A percentile compares a stretch with the other conserved stretches of the same genome.
Evolutionary conservation across 345 rosid genomes (phyloP).

Genomic region (Schrenkiella parvula): DNA sequence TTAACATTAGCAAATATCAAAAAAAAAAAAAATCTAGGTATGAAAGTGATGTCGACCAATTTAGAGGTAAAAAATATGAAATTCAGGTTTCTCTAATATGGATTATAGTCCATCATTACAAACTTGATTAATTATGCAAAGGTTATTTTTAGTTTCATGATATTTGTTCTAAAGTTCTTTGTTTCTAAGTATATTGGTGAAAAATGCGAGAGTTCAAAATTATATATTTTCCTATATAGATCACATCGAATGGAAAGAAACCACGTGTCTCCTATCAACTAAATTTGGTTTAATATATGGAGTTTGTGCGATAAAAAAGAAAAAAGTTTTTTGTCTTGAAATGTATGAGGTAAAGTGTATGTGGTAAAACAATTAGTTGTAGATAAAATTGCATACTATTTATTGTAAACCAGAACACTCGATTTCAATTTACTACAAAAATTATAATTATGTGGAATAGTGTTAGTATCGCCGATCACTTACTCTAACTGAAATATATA

Average conservation of each 20-base stretch:
- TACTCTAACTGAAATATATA: not conserved
- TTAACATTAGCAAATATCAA: constrained; percentile 24
- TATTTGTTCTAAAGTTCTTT: constrained; percentile 5
- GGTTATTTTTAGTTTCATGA: not conserved
- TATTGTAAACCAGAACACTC: not conserved
- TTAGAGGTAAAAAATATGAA: not conserved
- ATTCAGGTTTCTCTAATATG: not conserved
- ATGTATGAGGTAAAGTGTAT: constrained; percentile 1
- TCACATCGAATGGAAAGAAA: too few relatives aligned
- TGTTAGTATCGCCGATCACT: constrained; percentile 1
- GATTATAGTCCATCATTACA: constrained; percentile 1
- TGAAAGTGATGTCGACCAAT: constrained; percentile 4
- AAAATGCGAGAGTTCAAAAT: too few relatives aligned
- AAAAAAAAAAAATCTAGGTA: constrained; percentile 6
- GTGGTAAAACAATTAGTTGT: not conserved
- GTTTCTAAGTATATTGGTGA: too few relatives aligned
- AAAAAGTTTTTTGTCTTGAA: too few relatives aligned
- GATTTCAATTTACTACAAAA: not conserved
- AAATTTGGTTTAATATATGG: too few relatives aligned
- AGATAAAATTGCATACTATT: not conserved
- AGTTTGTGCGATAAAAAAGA: too few relatives aligned
- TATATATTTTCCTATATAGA: too few relatives aligned
- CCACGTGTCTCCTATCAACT: too few relatives aligned
- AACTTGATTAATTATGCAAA: constrained; percentile 7
- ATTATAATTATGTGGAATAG: not conserved